These are phyloP conservation scores for Kalmusia sp. DNA, from an alignment of 2,329 filamentous ascomycete genomes.

Conservation along the genomic window DNA sequence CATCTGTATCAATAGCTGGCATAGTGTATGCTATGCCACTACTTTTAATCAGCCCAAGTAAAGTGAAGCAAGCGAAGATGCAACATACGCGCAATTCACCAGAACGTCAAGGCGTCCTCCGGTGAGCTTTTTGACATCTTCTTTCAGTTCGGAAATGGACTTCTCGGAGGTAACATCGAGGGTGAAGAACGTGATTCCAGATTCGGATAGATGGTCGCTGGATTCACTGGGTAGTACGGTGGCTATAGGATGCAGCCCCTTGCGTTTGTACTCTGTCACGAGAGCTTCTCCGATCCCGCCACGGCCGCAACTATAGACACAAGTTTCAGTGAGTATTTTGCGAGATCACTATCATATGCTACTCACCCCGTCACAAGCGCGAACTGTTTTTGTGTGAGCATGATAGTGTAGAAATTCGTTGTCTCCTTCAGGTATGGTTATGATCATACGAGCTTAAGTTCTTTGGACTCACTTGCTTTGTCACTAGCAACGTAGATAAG, in stretches of 20 bases:
- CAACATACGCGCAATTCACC: conserved; percentile 8
- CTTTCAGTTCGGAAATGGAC: not conserved
- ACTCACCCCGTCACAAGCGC: too few species aligned
- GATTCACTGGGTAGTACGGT: conserved; percentile 5
- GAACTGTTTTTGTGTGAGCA: too few species aligned
- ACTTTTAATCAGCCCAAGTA: too few species aligned
- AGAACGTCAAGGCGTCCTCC: conserved; percentile 7
- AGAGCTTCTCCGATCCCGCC: conserved; percentile 13
- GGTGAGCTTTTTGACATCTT: not conserved
- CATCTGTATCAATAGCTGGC: conserved; percentile 11
- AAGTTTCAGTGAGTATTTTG: too few species aligned
- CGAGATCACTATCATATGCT: too few species aligned
- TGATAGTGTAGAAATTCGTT: too few species aligned
- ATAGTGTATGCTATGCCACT: conserved; percentile 4
- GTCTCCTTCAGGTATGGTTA: too few species aligned
- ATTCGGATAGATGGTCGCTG: not conserved
- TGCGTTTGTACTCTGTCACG: not conserved
- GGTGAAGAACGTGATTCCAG: not conserved
- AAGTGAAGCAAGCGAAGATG: too few species aligned
- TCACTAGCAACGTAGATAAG: too few species aligned
- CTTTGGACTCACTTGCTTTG: too few species aligned
- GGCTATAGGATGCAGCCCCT: conserved; percentile 1
- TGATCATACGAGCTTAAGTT: too few species aligned
- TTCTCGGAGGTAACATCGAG: conserved; percentile 8
- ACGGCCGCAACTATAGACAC: conserved; percentile 6